Evolutionary conservation across 176 grass and related monocot genomes (phyloP), one percentile per base, ranked within the genome.

Genomic region (Chloris gayana): DNA sequence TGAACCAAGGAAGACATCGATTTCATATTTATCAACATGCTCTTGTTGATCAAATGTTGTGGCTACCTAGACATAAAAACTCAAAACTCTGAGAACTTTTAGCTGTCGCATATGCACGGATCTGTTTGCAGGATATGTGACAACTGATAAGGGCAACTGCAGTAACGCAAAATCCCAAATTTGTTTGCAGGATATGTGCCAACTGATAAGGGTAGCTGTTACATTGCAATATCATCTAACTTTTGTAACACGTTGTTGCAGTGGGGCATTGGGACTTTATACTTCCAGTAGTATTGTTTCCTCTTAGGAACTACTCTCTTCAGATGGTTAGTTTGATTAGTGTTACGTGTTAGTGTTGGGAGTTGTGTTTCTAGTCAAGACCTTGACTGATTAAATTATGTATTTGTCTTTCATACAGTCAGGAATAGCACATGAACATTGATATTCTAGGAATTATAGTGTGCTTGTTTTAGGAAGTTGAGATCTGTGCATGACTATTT

Each of bases 341-440:
- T 69, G 31, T 44, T 21, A n/a, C n/a, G n/a, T n/a, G n/a, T n/a
- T n/a, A n/a, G n/a, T n/a, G n/a, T n/a, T n/a, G n/a, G 44, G 24
- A 60, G n/a, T 59, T 38, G 60, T 73, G 59, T 41, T 74, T 83
- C 2, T 50, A 74, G 68, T 74, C 49, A 64, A 17, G 25, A 83
- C 19, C 51, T 69, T 24, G n/a, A 61, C 47, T 83, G 45, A 82
- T 75, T 59, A 47, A 25, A 70, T 49, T 35, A 64, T 77, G 47
- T 11, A 64, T 32, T 34, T 25, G 6, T 13, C 6, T 82, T 19
- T 70, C 22, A 45, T 26, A 13, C 59, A 45, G 64, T 51, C 22
- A 31, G 25, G 25, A 64, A 29, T 10, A 0, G 0, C 31, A 69
- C 42, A 27, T 9, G 24, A 33, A 50, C 54, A 32, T 46, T 22